These are phyloP conservation scores for Colletotrichum sp. DNA, from an alignment of 2,329 filamentous ascomycete species.

Conservation along the genomic window DNA sequence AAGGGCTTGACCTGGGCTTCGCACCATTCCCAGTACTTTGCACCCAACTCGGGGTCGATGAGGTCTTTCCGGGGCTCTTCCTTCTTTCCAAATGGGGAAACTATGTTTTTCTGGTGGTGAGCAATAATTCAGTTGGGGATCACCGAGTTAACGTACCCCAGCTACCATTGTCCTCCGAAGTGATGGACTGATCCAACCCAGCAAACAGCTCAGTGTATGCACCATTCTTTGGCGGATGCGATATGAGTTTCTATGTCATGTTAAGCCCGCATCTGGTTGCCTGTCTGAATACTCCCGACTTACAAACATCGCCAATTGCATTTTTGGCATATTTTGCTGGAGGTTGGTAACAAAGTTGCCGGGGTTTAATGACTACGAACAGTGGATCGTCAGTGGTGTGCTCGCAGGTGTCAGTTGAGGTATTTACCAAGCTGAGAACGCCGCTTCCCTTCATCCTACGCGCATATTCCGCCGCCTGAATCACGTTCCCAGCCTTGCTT, in stretches of 20 bases:
- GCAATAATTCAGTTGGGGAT: accelerated
- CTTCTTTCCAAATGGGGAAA: background rate
- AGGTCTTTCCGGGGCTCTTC: background rate
- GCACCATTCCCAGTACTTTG: background rate
- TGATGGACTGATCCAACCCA: background rate
- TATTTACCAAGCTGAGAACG: background rate
- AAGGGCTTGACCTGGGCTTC: background rate
- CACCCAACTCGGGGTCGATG: accelerated
- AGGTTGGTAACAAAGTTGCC: background rate
- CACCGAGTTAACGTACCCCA: background rate
- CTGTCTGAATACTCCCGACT: accelerated
- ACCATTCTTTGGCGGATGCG: background rate
- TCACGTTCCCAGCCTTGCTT: background rate
- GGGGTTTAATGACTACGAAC: background rate
- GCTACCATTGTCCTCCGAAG: background rate
- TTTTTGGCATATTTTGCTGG: background rate
- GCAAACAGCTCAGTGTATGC: background rate
- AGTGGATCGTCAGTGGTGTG: accelerated
- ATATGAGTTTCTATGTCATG: background rate
- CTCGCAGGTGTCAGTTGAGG: accelerated
- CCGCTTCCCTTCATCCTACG: background rate
- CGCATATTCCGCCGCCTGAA: background rate
- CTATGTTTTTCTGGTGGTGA: accelerated
- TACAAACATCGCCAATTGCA: background rate
- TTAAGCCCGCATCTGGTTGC: accelerated